Evolutionary conservation across 331 rosid species (phyloP).

Genomic region (Dryas integrifolia): DNA sequence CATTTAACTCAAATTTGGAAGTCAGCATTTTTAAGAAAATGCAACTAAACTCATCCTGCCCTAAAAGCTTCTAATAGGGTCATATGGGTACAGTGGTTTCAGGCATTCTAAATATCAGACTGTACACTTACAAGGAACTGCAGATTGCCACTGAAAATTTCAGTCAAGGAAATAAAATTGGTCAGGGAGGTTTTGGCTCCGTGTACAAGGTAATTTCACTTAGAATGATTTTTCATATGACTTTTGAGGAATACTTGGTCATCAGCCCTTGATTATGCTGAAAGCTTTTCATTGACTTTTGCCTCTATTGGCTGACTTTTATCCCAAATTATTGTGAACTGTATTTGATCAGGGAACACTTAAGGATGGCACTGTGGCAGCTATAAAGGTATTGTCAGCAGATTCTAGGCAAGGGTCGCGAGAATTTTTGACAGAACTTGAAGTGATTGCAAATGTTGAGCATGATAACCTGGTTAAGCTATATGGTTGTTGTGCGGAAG

Average conservation of each 20-base stretch:
- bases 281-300: constrained; percentile 19
- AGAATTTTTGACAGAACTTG: constrained; percentile 79
- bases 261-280: constrained; percentile 11
- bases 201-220: constrained; percentile 67
- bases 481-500: constrained; percentile 70
- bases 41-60: background rate
- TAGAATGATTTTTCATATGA: constrained; percentile 10
- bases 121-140: constrained; percentile 59
- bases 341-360: constrained; percentile 51
- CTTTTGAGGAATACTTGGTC: constrained; percentile 14
- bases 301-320: constrained; percentile 17
- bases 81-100: constrained; percentile 46
- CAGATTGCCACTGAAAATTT: constrained; percentile 56
- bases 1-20: background rate
- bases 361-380: constrained; percentile 53
- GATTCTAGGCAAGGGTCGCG: constrained; percentile 61
- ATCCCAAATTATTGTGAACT: background rate
- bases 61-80: constrained; percentile 23
- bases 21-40: background rate
- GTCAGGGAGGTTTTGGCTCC: constrained; percentile 84
- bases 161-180: constrained; percentile 53
- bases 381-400: constrained; percentile 70
- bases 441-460: constrained; percentile 57
- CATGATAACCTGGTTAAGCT: constrained; percentile 72
- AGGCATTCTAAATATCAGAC: constrained; percentile 43